Base-by-base conservation (phyloP, 2,329 filamentous ascomycete species). In the Penicillium sp. region DNA sequence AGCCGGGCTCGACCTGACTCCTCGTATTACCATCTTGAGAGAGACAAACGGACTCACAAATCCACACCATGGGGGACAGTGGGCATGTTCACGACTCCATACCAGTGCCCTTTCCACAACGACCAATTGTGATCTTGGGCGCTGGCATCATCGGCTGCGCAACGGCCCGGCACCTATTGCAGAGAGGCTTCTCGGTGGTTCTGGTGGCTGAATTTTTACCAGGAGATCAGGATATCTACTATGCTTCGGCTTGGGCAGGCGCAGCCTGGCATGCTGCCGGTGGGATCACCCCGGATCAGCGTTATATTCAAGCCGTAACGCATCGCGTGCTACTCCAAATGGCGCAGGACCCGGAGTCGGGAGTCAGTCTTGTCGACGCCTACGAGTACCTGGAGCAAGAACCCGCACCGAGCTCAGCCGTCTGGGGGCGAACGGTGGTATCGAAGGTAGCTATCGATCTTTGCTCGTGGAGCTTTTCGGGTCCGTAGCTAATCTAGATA, bases 91-190 rank as follows among this genome's bases (percentile, higher is more conserved):
- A 13, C 20, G 19, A 39, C 21, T 72, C 67, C 4, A 33, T 32
- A 15, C 25, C 33, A 5, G 23, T 48, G 1, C 60, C 63, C 3
- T 67, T 65, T 36, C 33, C 63, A 4, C 62, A 64, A 37, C 58
- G 62, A 7, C 59, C 62, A 4, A 46, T 67, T 21, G 41, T 67
- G 19, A 63, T 67, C 17, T 48, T 67, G 1, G 64, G 64, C n/a
- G 64, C 62, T 13, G 64, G 64, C 2, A 67, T 67, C 28, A 67
- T 67, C 18, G 64, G 64, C n/a, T 67, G 64, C 47, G 58, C 64
- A 3, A 45, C 63, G 2, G 64, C 64, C 5, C 54, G 57, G 15
- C 62, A 65, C 40, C 50, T 68, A 7, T 48, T 68, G 4, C 49
- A 54, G n/a, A 53, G 53, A 18, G 64, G 64, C 2, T 67, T 67